phyloP scores from a whole-genome alignment of 2,329 filamentous ascomycete species.

The Hypocrella siamensis region DNA sequence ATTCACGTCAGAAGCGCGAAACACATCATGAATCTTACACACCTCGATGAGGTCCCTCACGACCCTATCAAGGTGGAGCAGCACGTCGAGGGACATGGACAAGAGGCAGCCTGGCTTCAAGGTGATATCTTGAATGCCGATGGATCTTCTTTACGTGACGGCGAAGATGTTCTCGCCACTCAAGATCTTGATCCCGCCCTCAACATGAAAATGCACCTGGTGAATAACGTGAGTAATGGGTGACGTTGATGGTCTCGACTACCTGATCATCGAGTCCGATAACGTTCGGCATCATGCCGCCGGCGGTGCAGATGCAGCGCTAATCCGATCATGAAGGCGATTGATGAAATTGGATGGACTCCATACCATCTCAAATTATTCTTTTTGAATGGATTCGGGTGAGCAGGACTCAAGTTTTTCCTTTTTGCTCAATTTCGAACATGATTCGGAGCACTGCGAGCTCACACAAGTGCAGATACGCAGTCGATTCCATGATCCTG shows the following conservation, averaged over 20 bases:
- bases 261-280: no score
- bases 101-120: conserved; percentile 1
- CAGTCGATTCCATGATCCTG: conserved; percentile 29
- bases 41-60: no score
- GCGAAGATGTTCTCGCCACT: conserved; percentile 36
- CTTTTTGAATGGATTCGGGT: conserved; percentile 44
- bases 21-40: no score
- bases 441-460: background rate
- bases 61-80: conserved; percentile 8
- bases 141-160: conserved; percentile 9
- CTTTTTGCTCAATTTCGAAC: no score
- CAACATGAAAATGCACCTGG: conserved; percentile 51
- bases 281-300: no score
- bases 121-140: conserved; percentile 6
- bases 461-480: conserved; percentile 16
- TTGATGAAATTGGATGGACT: conserved; percentile 47
- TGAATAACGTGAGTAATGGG: conserved; percentile 43
- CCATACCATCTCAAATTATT: conserved; percentile 43
- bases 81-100: conserved; percentile 1
- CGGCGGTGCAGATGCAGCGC: no score
- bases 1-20: no score
- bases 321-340: conserved; percentile 17
- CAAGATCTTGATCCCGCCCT: conserved; percentile 46
- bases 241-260: no score
- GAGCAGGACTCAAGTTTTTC: conserved; percentile 6